Evolutionary conservation across 345 rosid genomes (phyloP).

Genomic region (Kernera saxatilis): DNA sequence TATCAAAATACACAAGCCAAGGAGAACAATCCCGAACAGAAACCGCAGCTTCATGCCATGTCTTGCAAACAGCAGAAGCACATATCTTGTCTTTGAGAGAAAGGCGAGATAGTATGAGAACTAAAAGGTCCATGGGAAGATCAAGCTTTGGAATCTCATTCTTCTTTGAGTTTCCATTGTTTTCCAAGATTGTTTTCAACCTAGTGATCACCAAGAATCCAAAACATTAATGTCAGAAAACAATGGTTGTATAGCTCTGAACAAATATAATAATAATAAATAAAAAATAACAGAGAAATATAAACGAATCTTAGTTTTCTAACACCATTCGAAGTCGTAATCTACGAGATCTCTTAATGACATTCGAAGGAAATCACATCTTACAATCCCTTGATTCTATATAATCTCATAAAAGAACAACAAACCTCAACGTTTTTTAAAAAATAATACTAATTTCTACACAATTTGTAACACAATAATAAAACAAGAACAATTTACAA

Average conservation of each 20-base stretch:
- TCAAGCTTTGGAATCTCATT: background rate
- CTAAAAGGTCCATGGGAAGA: background rate
- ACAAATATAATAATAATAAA: no score
- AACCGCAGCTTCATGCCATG: background rate
- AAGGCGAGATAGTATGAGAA: background rate
- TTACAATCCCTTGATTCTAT: no score
- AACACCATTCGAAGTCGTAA: no score
- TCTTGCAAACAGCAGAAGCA: background rate
- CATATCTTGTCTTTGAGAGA: background rate
- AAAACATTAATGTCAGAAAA: background rate
- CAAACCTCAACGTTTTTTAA: no score
- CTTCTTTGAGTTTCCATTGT: background rate
- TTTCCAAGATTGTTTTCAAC: background rate
- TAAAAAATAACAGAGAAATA: no score
- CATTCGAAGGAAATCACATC: no score
- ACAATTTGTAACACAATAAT: no score
- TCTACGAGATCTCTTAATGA: no score
- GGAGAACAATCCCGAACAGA: background rate
- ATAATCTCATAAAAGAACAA: no score
- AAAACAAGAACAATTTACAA: no score
- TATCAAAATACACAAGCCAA: background rate
- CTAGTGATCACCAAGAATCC: background rate
- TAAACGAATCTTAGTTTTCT: no score
- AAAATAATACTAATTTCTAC: no score
- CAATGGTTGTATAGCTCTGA: background rate